Conservation (phyloP, 2,329 filamentous ascomycete species). For the Akanthomyces lecanii region DNA sequence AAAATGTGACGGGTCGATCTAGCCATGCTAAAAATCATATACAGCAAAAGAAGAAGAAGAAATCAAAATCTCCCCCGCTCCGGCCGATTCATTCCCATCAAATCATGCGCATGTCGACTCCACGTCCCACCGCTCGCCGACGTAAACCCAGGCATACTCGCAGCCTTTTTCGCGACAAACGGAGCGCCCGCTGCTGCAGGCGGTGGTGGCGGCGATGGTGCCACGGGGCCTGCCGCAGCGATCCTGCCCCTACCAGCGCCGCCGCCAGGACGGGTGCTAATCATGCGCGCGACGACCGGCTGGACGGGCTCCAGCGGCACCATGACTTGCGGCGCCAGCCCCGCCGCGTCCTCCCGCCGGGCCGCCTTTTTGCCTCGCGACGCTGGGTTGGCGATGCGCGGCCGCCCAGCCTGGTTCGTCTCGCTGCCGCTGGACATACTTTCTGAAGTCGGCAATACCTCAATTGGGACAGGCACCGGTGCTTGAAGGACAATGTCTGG, state of each 20-base stretch:
- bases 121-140: constrained; percentile 58
- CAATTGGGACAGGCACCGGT: background rate
- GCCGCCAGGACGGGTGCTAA: background rate
- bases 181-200: constrained; percentile 1
- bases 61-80: background rate
- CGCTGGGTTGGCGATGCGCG: constrained; percentile 42
- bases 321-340: constrained; percentile 41
- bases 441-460: background rate
- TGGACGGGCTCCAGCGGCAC: constrained; percentile 32
- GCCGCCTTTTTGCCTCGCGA: constrained; percentile 52
- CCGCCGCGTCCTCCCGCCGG: constrained; percentile 47
- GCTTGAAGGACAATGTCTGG: background rate
- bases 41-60: background rate
- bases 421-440: constrained; percentile 3
- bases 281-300: background rate
- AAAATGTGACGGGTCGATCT: background rate
- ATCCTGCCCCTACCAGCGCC: background rate
- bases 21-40: background rate
- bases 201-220: background rate
- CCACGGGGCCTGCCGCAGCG: background rate
- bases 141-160: constrained; percentile 39
- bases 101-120: constrained; percentile 64
- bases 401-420: constrained; percentile 5
- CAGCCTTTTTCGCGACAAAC: background rate
- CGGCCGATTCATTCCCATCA: constrained; percentile 59